These are phyloP conservation scores for Mimosa bimucronata DNA, from an alignment of 306 rosid species.

Conservation along the genomic window DNA sequence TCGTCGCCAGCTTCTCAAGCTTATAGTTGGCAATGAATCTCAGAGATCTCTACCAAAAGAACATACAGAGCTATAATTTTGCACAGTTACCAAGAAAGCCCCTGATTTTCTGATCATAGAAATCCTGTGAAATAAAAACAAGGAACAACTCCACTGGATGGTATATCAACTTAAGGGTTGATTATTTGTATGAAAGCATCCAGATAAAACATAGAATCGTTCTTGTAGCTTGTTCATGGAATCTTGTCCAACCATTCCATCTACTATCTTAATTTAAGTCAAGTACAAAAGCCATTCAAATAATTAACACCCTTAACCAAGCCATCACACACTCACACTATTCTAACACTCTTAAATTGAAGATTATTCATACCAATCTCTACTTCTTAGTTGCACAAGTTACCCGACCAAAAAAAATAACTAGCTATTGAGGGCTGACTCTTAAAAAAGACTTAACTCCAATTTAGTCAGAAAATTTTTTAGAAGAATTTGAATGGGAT, in stretches of 20 bases:
- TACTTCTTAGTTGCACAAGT: too few relatives aligned
- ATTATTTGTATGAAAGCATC: background rate
- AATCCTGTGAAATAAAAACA: constrained; percentile 12
- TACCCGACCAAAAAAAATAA: background rate
- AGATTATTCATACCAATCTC: too few relatives aligned
- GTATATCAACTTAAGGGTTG: background rate
- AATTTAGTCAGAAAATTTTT: background rate
- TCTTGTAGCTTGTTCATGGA: constrained; percentile 12
- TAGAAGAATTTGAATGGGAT: background rate
- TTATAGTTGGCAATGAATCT: background rate
- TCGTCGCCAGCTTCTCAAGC: background rate
- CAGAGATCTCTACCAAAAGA: background rate
- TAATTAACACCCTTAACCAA: background rate
- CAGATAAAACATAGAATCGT: background rate
- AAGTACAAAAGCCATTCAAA: background rate
- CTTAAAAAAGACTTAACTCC: background rate
- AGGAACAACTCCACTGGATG: background rate
- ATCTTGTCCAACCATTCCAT: background rate
- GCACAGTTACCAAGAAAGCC: background rate
- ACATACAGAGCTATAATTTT: constrained; percentile 8
- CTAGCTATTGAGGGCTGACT: background rate
- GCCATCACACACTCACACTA: background rate
- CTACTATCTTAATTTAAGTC: background rate
- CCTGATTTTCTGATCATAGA: background rate
- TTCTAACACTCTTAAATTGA: too few relatives aligned